Base-by-base conservation (phyloP, 2,329 filamentous ascomycete species). In the Knufia fluminis region DNA sequence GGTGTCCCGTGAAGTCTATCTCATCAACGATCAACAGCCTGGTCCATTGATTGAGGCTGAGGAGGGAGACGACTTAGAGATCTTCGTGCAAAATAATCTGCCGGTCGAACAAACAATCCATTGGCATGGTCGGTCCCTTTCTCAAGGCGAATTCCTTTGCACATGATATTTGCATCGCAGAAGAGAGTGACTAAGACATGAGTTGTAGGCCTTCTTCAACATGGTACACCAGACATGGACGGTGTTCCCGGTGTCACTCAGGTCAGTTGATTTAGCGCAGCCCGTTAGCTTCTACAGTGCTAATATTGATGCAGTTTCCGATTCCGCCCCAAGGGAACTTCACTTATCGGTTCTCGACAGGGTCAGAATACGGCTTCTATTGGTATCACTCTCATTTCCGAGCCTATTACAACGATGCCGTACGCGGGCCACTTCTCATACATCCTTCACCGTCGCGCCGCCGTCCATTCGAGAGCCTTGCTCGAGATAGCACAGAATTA, bases 21-120 rank as follows among this genome's bases (percentile, higher is more conserved):
- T 59, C 7, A 54, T 64, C 51, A 67, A 64, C 44, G 62, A 58
- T 12, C 52, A 59, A 7, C 62, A 64, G 52, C 84, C 84, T 1
- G 84, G 81, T 0, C 84, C 84, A 1, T 69, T 73, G 20, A 51
- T 61, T 42, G 55, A 61, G 28, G 55, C 54, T 19, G 54, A 58
- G 23, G 54, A 61, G 52, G 58, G 55, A 32, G 57, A 60, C 45
- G 52, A 52, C 31, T 58, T 63, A 33, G 49, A 61, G 49, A 56
- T 67, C 20, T 59, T 56, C 7, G 63, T 68, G 9, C 54, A 55
- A 23, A 71, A 71, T 54, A 52, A 61, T 23, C 58, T 66, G 8
- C 54, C 53, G 7, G 52, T 57, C 24, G 61, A 66, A 45, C 63
- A 63, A 1, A 69, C 66, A 9, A 57, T 72, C 6, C 70, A 72